Evolutionary conservation across 441 rosid genomes (phyloP).

Genomic region (Brassica balearica): DNA sequence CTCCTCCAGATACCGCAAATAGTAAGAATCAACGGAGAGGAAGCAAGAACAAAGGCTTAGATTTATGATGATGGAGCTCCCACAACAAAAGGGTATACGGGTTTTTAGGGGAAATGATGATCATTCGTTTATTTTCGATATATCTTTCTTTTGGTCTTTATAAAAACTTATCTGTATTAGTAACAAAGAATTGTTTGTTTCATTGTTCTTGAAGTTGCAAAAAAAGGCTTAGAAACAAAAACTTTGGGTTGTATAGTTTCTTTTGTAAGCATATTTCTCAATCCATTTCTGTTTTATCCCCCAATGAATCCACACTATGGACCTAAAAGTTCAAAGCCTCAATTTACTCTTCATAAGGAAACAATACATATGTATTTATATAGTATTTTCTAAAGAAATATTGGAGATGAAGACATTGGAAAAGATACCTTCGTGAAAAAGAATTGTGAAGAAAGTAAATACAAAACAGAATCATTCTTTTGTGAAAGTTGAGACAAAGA

Average conservation of each 20-base stretch:
- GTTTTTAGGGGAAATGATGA: conserved; percentile 40
- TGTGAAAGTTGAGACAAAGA: conserved; percentile 34
- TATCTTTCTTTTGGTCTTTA: conserved; percentile 4
- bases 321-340: conserved; percentile 11
- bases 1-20: conserved; percentile 37
- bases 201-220: conserved; percentile 35
- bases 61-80: conserved; percentile 25
- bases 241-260: conserved; percentile 41
- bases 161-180: conserved; percentile 24
- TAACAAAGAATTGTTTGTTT: conserved; percentile 35
- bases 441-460: conserved; percentile 19
- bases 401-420: conserved; percentile 34
- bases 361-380: not conserved
- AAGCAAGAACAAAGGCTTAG: not conserved
- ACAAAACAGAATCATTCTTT: conserved; percentile 27
- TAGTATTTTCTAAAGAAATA: not conserved
- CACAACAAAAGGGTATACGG: conserved; percentile 27
- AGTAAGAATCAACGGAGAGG: conserved; percentile 27
- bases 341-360: not conserved
- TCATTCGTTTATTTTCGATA: conserved; percentile 29
- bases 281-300: conserved; percentile 16
- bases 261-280: conserved; percentile 35
- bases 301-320: not conserved
- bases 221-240: conserved; percentile 31
- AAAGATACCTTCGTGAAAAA: conserved; percentile 37